phyloP scores from a whole-genome alignment of 2,329 filamentous ascomycete genomes.

The Cucurbitaria berberidis region DNA sequence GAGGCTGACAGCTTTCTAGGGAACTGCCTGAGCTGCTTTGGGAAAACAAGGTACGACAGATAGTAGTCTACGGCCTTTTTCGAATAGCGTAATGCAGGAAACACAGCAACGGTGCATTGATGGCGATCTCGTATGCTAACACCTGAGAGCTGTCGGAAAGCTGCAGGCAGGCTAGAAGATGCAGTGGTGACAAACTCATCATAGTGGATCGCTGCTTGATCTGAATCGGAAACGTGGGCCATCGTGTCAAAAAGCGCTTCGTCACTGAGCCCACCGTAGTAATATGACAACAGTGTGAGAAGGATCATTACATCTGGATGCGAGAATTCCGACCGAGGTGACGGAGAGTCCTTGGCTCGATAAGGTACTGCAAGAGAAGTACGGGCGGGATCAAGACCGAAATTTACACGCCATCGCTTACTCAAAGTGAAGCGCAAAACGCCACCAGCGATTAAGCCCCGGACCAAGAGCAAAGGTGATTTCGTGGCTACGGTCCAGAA shows the following conservation, averaged over 20 bases:
- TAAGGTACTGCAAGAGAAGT: constrained; percentile 63
- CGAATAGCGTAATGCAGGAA: constrained; percentile 61
- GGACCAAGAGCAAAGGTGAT: constrained; percentile 55
- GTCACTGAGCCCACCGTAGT: constrained; percentile 65
- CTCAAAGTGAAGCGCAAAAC: constrained; percentile 61
- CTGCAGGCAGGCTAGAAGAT: constrained; percentile 28
- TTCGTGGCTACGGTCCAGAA: constrained; percentile 50
- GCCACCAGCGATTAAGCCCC: constrained; percentile 63
- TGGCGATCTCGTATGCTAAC: constrained; percentile 54
- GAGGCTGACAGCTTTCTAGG: constrained; percentile 67
- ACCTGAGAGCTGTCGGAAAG: constrained; percentile 50
- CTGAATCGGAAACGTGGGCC: constrained; percentile 55
- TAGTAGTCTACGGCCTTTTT: constrained; percentile 69
- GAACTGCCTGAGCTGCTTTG: constrained; percentile 67
- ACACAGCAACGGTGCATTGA: constrained; percentile 56
- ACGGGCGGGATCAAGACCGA: constrained; percentile 60
- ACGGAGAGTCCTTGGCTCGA: constrained; percentile 68
- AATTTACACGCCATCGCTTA: constrained; percentile 71
- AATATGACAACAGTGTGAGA: constrained; percentile 71
- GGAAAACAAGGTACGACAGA: constrained; percentile 66
- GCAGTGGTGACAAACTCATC: constrained; percentile 52
- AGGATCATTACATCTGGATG: constrained; percentile 71
- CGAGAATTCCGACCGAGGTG: constrained; percentile 68
- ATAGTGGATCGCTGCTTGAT: constrained; percentile 62
- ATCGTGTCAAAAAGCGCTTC: constrained; percentile 59